A percentile compares a stretch with the other conserved stretches of the same genome.
phyloP scores from a whole-genome alignment of 2,329 filamentous ascomycete genomes.

The Exophiala oligosperma region DNA sequence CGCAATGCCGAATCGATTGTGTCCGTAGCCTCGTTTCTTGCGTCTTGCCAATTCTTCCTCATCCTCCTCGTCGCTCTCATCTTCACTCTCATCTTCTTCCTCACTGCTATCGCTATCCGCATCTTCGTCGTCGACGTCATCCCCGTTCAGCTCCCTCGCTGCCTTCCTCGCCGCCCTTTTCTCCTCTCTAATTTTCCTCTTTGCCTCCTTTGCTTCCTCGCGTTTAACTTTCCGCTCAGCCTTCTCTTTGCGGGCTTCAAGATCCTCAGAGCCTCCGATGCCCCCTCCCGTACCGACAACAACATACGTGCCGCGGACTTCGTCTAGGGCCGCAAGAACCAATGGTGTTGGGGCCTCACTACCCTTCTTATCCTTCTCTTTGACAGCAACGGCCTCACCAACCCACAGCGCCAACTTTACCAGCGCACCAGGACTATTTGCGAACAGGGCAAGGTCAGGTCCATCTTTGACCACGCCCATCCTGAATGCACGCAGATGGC shows the following conservation, averaged over 20 bases:
- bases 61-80: constrained; percentile 42
- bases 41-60: constrained; percentile 59
- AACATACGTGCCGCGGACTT: constrained; percentile 81
- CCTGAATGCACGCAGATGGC: constrained; percentile 86
- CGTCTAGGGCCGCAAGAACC: constrained; percentile 86
- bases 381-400: constrained; percentile 84
- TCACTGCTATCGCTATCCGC: constrained; percentile 56
- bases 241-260: constrained; percentile 65
- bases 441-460: constrained; percentile 86
- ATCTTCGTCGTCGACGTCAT: constrained; percentile 60
- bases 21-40: constrained; percentile 65
- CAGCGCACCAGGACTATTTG: constrained; percentile 78
- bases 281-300: constrained; percentile 90
- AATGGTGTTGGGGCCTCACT: constrained; percentile 75
- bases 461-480: constrained; percentile 96
- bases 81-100: constrained; percentile 60
- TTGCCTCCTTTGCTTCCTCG: constrained; percentile 64
- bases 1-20: constrained; percentile 89
- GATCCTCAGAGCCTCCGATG: constrained; percentile 72
- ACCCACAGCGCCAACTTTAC: constrained; percentile 95
- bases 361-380: constrained; percentile 73
- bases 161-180: constrained; percentile 56
- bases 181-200: constrained; percentile 63
- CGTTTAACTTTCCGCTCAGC: constrained; percentile 68
- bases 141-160: constrained; percentile 56